These are phyloP conservation scores for Quillaja saponaria DNA, from an alignment of 306 rosid species.

Conservation along the genomic window DNA sequence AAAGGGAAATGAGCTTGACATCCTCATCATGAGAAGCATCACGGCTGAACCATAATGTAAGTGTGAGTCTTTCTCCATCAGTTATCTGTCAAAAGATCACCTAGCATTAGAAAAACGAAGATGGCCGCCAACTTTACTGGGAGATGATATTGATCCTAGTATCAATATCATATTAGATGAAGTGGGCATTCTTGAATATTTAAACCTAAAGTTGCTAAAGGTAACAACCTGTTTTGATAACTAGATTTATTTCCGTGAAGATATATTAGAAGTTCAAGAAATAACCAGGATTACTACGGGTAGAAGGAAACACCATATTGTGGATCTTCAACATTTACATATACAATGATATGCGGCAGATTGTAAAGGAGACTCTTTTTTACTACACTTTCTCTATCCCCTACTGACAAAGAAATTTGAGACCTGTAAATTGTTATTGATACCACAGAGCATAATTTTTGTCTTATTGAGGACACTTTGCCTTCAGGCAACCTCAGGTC, in stretches of 20 bases:
- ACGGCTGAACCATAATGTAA: conserved; percentile 90
- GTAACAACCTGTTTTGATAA: background rate
- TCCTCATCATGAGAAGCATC: conserved; percentile 87
- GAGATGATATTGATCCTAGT: too few relatives aligned
- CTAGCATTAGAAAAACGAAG: conserved; percentile 34
- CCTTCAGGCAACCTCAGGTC: background rate
- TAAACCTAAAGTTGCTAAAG: background rate
- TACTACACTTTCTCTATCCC: too few relatives aligned
- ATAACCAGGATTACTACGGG: background rate
- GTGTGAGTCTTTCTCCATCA: conserved; percentile 88
- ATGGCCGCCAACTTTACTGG: background rate
- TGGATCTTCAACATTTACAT: background rate
- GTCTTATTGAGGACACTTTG: conserved; percentile 22
- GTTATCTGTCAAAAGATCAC: conserved; percentile 56
- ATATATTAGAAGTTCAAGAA: conserved; percentile 5
- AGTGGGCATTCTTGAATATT: conserved; percentile 5
- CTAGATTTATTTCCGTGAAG: too few relatives aligned
- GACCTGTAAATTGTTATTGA: conserved; percentile 5
- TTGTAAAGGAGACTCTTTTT: too few relatives aligned
- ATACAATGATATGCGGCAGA: conserved; percentile 21
- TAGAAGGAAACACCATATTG: background rate
- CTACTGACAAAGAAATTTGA: too few relatives aligned
- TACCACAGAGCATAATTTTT: conserved; percentile 2
- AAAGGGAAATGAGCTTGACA: conserved; percentile 67
- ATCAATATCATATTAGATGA: too few relatives aligned